These are phyloP conservation scores for Didymella glomerata DNA, from an alignment of 2,329 filamentous ascomycete species.

Conservation along the genomic window DNA sequence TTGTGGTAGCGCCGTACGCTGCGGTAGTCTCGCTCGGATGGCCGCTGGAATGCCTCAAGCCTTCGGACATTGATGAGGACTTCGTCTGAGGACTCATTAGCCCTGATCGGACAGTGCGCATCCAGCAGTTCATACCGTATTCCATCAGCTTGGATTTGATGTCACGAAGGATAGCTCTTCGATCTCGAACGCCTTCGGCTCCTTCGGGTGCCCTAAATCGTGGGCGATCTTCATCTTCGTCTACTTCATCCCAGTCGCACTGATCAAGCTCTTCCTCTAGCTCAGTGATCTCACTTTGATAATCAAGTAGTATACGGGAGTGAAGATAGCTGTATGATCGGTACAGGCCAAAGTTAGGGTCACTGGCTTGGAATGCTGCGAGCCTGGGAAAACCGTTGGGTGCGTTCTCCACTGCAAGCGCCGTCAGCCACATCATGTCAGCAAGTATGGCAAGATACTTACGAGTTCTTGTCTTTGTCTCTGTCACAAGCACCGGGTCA, in stretches of 20 bases:
- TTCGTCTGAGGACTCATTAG: constrained; percentile 35
- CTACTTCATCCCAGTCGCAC: constrained; percentile 44
- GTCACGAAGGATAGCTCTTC: constrained; percentile 41
- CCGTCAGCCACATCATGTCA: too few species aligned
- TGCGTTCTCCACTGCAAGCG: constrained; percentile 44
- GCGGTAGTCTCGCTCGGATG: constrained; percentile 52
- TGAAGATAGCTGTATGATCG: constrained; percentile 53
- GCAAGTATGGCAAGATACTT: constrained; percentile 16
- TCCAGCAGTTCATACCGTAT: constrained; percentile 38
- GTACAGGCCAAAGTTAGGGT: constrained; percentile 53
- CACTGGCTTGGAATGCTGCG: constrained; percentile 52
- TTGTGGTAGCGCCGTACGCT: constrained; percentile 50
- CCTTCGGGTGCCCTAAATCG: too few species aligned
- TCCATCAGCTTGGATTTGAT: constrained; percentile 47
- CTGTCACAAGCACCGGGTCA: constrained; percentile 42
- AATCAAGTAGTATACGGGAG: constrained; percentile 48
- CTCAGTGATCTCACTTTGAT: constrained; percentile 50
- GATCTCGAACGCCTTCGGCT: constrained; percentile 20
- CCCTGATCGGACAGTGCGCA: too few species aligned
- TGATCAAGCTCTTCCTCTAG: constrained; percentile 52
- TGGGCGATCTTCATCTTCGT: constrained; percentile 25
- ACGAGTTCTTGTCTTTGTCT: constrained; percentile 47
- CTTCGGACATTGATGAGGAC: constrained; percentile 52
- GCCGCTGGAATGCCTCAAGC: constrained; percentile 51
- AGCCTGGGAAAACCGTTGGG: constrained; percentile 52